Evolutionary conservation across 1,139 yeast genomes (phyloP), one percentile per base, ranked within the genome.

Genomic region (Tardiomyces blankii): DNA sequence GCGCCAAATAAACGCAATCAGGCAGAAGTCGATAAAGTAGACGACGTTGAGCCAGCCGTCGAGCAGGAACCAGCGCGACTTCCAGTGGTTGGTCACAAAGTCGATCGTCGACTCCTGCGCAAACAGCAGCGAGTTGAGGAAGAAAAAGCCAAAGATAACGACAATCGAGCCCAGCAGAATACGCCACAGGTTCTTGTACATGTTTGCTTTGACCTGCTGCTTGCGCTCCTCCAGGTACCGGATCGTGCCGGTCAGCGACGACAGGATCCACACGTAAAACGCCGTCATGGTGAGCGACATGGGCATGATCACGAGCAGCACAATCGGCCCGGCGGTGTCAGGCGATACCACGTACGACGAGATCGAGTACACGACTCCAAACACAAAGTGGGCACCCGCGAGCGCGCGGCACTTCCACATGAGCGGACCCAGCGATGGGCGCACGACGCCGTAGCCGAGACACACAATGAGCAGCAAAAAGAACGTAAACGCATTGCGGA

Each of bases 21-120:
- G 78, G 60, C 84, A 75, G 63, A 91, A 89, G 42, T 89, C 89
- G 42, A 81, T 66, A 61, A 84, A 87, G 67, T 87, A 93, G 14
- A 89, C 82, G 42, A 87, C 75, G 49, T 95, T 81, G 38, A 96
- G 95, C 96, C 98, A 88, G 67, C 94, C 93, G 56, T 91, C 96
- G 44, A 83, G 75, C 48, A 88, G 66, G 61, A 93, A 88, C 71
- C 85, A 89, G 53, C 95, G 79, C 38, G 87, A 77, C 66, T 88
- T 86, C 98, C 98, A 93, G 63, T 86, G 84, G 55, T 78, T 78
- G 58, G 89, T 95, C 53, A 91, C 75, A 63, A 86, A 75, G 51
- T 86, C 85, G 13, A 83, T 74, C 6, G 82, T 72, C 23, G 86
- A 76, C 77, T 85, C 83, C 42, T 85, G 81, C 52, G 88, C 70